Percentiles rank a stretch among this genome's conserved stretches.
phyloP scores from a whole-genome alignment of 257 asterid species.

The Fraxinus quadrangulata region DNA sequence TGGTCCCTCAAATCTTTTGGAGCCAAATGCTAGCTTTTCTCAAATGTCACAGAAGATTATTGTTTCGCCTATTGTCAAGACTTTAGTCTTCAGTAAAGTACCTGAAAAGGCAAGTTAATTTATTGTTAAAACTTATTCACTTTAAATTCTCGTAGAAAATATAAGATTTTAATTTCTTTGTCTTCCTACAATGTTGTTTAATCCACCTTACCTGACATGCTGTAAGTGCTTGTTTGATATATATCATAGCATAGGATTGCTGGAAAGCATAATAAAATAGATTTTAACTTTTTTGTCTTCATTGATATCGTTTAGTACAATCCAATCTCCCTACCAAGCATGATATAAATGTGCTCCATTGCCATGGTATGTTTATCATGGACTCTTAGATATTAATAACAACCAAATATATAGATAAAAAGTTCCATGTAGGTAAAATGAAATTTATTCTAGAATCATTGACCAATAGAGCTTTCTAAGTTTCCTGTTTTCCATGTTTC shows the following conservation, averaged over 20 bases:
- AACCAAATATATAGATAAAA: background rate
- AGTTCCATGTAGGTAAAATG: background rate
- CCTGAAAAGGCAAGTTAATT: slow-evolving; percentile 76
- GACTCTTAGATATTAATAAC: background rate
- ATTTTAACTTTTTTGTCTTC: background rate
- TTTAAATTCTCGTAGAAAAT: background rate
- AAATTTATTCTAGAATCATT: background rate
- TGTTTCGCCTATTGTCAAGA: slow-evolving; percentile 93
- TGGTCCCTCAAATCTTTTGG: slow-evolving; percentile 94
- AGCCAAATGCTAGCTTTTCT: slow-evolving; percentile 88
- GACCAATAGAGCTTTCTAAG: background rate
- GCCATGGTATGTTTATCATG: background rate
- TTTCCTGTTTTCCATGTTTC: background rate
- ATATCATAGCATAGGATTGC: background rate
- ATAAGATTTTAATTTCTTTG: background rate
- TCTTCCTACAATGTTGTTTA: background rate
- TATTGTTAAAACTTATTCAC: background rate
- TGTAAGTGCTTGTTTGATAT: background rate
- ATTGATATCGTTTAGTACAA: background rate
- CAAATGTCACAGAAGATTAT: slow-evolving; percentile 94
- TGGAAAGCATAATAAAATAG: background rate
- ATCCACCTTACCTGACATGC: background rate
- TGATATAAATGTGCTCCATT: background rate
- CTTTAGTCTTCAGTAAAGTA: slow-evolving; percentile 92
- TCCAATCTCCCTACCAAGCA: background rate